Base-by-base conservation (phyloP, 2,329 filamentous ascomycete species). In the Bisporella sp. region DNA sequence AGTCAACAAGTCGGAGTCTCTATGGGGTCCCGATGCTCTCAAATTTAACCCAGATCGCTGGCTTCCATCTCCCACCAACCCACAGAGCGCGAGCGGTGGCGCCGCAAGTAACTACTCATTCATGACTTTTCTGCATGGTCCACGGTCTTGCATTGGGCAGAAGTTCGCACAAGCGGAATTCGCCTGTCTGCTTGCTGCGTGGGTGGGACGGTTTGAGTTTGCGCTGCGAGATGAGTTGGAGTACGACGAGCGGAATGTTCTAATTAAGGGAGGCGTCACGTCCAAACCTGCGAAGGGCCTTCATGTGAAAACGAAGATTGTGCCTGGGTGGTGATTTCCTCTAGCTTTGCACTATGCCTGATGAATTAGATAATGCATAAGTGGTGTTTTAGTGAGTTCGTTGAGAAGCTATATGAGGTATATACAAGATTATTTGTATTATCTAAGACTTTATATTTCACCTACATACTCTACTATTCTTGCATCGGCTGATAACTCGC, bases 121-220 rank as follows among this genome's bases (percentile, higher is more conserved):
- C 60, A 65, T 92, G 68, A 92, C 88, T 0, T 96, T 96, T 69
- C 67, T 96, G 52, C 89, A 95, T 64, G 91, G 91, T 0, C 89
- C 90, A 2, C 73, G 90, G 48, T 87, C 84, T 62, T 96, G 91
- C 64, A 96, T 96, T 59, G 91, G 90, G 0, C 78, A 84, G 66
- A 74, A 75, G 2, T 96, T 96, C 69, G 87, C 91, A 0, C 85
- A 82, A 64, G 81, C 85, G 1, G 92, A 96, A 72, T 87, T 96
- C 68, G 89, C 88, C 6, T 92, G 86, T 63, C 69, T 96, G 55
- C 64, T 96, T 44, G 90, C 89, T 28, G 77, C 80, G 6, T 82
- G 87, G 75, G 77, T 92, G 4, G 89, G 89, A 1, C 75, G 79
- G 37, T 95, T 95, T 66, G 77, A 82, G 62, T 82, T 84, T 64